Conservation (phyloP, 2,329 filamentous ascomycete species). For the Calonectria pteridis region DNA sequence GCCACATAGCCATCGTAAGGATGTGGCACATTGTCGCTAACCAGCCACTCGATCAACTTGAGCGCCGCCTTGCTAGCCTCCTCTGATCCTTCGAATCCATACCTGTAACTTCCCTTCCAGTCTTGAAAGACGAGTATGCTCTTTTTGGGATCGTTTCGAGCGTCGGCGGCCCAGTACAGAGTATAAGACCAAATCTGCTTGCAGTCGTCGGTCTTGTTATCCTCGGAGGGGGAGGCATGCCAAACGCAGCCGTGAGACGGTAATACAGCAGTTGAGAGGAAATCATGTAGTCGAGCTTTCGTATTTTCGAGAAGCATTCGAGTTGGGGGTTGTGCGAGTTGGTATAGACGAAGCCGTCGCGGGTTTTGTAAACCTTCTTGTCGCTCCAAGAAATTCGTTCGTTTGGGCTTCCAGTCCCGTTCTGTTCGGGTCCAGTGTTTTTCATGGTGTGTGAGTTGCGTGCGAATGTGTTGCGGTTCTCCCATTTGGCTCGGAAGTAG, state of each 20-base stretch:
- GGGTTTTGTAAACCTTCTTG: not conserved
- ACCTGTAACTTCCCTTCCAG: not conserved
- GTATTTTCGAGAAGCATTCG: no score
- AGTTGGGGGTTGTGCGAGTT: not conserved
- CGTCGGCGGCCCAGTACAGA: not conserved
- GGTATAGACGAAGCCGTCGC: not conserved
- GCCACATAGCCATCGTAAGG: not conserved
- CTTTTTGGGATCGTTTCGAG: not conserved
- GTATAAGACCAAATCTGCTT: not conserved
- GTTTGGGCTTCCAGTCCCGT: no score
- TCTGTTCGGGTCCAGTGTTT: no score
- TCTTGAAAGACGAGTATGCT: not conserved
- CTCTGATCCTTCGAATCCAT: not conserved
- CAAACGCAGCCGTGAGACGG: not conserved
- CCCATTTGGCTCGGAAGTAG: not conserved
- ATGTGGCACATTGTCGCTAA: not conserved
- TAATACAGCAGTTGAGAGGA: not conserved
- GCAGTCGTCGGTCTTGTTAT: not conserved
- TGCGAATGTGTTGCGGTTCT: not conserved
- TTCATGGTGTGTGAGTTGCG: no score
- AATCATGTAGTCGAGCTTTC: not conserved
- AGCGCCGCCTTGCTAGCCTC: not conserved
- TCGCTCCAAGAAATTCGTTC: not conserved
- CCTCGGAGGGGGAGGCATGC: not conserved
- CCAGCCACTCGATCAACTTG: not conserved